These are phyloP conservation scores for Arabidopsis suecica DNA, from an alignment of 345 rosid species.

Conservation along the genomic window DNA sequence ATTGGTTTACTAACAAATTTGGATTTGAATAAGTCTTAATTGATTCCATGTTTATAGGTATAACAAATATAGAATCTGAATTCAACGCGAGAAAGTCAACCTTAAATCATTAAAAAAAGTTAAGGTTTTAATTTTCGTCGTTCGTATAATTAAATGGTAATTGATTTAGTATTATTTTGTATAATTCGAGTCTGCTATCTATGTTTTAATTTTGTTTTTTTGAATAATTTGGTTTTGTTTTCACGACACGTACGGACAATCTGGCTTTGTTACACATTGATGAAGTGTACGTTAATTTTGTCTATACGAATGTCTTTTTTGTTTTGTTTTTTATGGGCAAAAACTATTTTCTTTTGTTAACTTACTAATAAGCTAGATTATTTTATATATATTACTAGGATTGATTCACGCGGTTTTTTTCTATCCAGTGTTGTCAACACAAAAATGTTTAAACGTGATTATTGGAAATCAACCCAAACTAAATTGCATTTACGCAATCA, in stretches of 20 bases:
- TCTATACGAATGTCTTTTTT: too few relatives aligned
- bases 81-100: neutral
- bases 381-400: too few relatives aligned
- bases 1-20: conserved; percentile 7
- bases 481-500: too few relatives aligned
- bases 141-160: neutral
- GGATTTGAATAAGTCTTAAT: neutral
- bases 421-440: too few relatives aligned
- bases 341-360: too few relatives aligned
- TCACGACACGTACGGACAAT: neutral
- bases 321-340: too few relatives aligned
- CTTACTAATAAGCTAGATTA: too few relatives aligned
- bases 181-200: neutral
- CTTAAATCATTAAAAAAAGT: neutral
- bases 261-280: neutral
- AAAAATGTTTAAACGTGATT: too few relatives aligned
- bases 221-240: neutral
- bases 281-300: too few relatives aligned
- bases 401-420: too few relatives aligned
- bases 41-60: neutral
- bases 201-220: neutral
- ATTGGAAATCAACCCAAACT: too few relatives aligned
- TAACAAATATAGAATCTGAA: neutral
- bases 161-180: neutral
- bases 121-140: neutral